Percentiles rank a stretch among this genome's conserved stretches.
Conservation (phyloP, 1,284 basidiomycete genomes). For the Moesziomyces antarcticus region DNA sequence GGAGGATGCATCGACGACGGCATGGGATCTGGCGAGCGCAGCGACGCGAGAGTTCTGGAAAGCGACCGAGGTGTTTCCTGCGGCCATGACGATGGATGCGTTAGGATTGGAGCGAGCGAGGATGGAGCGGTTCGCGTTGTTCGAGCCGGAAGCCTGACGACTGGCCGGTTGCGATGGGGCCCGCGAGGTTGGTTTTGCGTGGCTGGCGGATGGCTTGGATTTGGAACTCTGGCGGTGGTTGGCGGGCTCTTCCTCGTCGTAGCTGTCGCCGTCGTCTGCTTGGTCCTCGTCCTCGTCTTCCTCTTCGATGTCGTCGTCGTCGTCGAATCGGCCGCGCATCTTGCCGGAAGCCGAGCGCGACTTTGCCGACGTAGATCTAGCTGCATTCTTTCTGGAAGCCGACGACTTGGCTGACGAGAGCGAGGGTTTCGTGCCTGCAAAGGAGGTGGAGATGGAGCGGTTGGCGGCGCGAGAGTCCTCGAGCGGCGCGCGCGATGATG, state of each 20-base stretch:
- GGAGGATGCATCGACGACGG: conserved; percentile 39
- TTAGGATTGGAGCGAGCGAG: conserved; percentile 41
- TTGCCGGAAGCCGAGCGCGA: conserved; percentile 38
- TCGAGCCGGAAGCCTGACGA: conserved; percentile 32
- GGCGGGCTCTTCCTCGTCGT: conserved; percentile 30
- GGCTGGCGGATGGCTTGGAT: conserved; percentile 21
- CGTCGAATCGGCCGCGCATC: conserved; percentile 43
- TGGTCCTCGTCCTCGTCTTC: conserved; percentile 23
- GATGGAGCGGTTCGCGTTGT: conserved; percentile 43
- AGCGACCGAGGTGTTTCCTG: conserved; percentile 37
- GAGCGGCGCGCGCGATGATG: conserved; percentile 36
- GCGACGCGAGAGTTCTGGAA: conserved; percentile 47
- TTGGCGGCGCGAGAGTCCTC: conserved; percentile 42
- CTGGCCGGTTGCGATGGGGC: conserved; percentile 28
- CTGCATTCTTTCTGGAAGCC: conserved; percentile 19
- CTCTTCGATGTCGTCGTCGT: conserved; percentile 43
- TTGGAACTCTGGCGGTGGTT: conserved; percentile 9
- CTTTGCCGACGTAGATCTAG: conserved; percentile 15
- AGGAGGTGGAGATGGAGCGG: conserved; percentile 47
- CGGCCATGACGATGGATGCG: conserved; percentile 38
- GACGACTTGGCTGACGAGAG: conserved; percentile 24
- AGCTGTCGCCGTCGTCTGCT: conserved; percentile 21
- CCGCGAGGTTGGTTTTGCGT: conserved; percentile 19
- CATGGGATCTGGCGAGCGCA: conserved; percentile 43
- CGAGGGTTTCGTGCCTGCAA: conserved; percentile 42